Evolutionary conservation across 441 rosid genomes (phyloP).

Genomic region (Macaranga tanarius): DNA sequence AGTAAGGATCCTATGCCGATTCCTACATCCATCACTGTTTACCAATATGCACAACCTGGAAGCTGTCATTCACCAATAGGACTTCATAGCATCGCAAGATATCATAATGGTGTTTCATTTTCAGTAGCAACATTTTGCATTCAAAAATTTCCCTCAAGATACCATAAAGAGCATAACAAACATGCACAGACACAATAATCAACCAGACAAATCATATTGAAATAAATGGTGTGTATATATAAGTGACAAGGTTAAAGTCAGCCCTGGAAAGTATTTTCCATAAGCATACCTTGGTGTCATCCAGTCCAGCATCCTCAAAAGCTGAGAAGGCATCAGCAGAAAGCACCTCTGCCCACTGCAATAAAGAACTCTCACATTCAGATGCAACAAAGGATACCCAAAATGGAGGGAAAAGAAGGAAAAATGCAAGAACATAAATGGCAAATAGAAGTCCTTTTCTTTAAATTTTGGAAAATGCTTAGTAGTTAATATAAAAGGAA

Average conservation of each 20-base stretch:
- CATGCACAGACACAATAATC: neutral
- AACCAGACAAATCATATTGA: slow-evolving; percentile 1
- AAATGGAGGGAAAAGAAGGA: neutral
- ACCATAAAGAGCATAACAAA: neutral
- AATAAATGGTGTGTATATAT: neutral
- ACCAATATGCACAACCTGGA: neutral
- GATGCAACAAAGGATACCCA: slow-evolving; percentile 15
- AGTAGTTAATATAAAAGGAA: neutral
- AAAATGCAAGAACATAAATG: neutral
- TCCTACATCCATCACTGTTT: neutral
- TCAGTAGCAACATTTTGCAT: neutral
- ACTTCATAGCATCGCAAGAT: neutral
- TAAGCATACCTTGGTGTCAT: slow-evolving; percentile 57
- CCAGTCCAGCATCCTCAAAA: slow-evolving; percentile 88
- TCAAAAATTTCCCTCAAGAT: neutral
- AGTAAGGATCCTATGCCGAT: neutral
- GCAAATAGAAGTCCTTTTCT: neutral
- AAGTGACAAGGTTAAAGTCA: neutral
- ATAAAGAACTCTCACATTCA: slow-evolving; percentile 20
- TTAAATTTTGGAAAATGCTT: neutral
- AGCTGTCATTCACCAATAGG: neutral
- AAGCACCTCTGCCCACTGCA: slow-evolving; percentile 98
- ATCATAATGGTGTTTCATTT: neutral
- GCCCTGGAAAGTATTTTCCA: slow-evolving; percentile 18
- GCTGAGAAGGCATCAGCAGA: slow-evolving; percentile 99